Percentiles rank a stretch among this genome's conserved stretches.
Conservation (phyloP, 176 grass and related monocot genomes). For the Avena insularis region DNA sequence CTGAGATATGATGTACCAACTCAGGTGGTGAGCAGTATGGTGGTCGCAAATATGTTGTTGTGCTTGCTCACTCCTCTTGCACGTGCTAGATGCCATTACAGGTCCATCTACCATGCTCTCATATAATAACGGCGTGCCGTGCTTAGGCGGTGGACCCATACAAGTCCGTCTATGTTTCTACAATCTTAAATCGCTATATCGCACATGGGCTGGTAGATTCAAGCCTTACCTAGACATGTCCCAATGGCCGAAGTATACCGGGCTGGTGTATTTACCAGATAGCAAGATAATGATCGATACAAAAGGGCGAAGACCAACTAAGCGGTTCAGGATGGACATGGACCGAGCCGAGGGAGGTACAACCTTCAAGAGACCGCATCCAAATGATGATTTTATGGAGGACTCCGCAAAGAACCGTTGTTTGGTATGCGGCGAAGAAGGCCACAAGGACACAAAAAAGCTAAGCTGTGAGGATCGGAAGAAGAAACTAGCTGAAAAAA, state of each 20-base stretch:
- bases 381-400: not conserved
- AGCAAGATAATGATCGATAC: not conserved
- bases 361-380: not conserved
- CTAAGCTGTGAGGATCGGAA: not conserved
- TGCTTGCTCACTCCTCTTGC: not conserved
- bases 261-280: not conserved
- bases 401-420: not conserved
- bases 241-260: not conserved
- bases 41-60: not conserved
- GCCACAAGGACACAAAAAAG: not conserved
- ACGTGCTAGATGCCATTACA: not conserved
- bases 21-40: no score
- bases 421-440: not conserved
- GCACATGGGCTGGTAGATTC: no score
- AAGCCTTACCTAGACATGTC: not conserved
- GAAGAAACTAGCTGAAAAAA: not conserved
- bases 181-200: no score
- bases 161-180: no score
- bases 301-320: not conserved
- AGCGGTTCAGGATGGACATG: not conserved
- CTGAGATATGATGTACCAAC: no score
- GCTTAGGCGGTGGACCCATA: not conserved
- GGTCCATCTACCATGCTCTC: no score
- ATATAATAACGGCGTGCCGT: not conserved
- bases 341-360: not conserved